These are phyloP conservation scores for Achaetomiella virescens DNA, from an alignment of 495 filamentous ascomycete genomes.

Conservation along the genomic window DNA sequence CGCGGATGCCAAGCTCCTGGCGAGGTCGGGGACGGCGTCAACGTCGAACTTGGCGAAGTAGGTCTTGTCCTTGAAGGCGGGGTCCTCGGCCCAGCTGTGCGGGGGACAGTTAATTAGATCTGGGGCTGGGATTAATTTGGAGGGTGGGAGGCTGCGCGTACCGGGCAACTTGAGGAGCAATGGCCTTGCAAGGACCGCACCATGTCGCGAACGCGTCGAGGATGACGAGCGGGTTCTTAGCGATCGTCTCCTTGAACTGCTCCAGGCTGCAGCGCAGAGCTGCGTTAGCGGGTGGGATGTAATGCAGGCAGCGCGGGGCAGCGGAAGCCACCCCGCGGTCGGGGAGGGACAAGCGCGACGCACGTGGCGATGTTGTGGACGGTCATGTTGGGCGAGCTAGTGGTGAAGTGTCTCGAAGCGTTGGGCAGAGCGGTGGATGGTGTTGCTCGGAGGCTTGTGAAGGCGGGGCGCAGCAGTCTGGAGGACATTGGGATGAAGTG, in stretches of 20 bases:
- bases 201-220: slow-evolving; percentile 85
- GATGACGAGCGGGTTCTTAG: slow-evolving; percentile 55
- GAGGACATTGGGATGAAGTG: slow-evolving; percentile 20
- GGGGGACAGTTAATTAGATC: not conserved
- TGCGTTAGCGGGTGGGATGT: not conserved
- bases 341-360: slow-evolving; percentile 17
- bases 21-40: slow-evolving; percentile 70
- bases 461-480: slow-evolving; percentile 20
- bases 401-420: slow-evolving; percentile 34
- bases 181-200: slow-evolving; percentile 94
- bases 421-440: slow-evolving; percentile 2
- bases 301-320: slow-evolving; percentile 9
- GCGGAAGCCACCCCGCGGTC: not conserved
- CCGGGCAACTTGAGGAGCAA: slow-evolving; percentile 68
- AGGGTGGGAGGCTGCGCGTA: slow-evolving; percentile 3
- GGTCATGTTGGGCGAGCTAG: slow-evolving; percentile 39
- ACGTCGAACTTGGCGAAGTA: slow-evolving; percentile 92
- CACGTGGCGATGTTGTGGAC: slow-evolving; percentile 39
- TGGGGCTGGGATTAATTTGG: not conserved
- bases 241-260: slow-evolving; percentile 55
- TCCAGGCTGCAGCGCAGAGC: slow-evolving; percentile 45
- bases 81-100: slow-evolving; percentile 48
- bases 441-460: slow-evolving; percentile 12
- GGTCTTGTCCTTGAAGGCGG: slow-evolving; percentile 40
- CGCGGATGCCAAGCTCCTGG: slow-evolving; percentile 77